Conservation (phyloP, 768 basidiomycete species). For the Boletus reticuloceps region DNA sequence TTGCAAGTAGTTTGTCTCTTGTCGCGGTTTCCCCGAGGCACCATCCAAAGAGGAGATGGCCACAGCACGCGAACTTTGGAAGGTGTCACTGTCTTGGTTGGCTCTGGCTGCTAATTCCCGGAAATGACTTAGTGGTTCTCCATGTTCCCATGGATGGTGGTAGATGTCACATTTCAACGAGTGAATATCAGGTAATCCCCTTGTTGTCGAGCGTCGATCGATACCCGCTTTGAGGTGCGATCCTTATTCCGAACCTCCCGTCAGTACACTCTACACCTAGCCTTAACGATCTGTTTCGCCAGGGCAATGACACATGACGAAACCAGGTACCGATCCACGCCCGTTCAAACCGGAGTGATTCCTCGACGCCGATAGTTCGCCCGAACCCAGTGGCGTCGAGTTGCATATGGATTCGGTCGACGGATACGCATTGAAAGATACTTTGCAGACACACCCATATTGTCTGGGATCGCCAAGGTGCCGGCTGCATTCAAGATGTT, state of each 20-base stretch:
- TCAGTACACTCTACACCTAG: background rate
- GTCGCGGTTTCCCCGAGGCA: slow-evolving; percentile 3
- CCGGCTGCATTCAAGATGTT: slow-evolving; percentile 13
- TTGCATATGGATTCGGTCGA: slow-evolving; percentile 25
- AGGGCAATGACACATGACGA: slow-evolving; percentile 21
- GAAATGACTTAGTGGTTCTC: too few species aligned
- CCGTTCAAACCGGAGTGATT: slow-evolving; percentile 39
- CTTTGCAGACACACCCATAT: slow-evolving; percentile 17
- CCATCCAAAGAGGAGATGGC: slow-evolving; percentile 4
- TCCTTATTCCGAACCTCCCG: slow-evolving; percentile 8
- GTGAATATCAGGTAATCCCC: background rate
- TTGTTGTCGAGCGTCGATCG: too few species aligned
- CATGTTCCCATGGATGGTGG: too few species aligned
- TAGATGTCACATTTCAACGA: slow-evolving; percentile 49
- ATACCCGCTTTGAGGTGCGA: background rate
- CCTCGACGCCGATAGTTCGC: slow-evolving; percentile 24
- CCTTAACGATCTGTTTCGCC: background rate
- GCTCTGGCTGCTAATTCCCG: too few species aligned
- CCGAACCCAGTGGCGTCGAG: slow-evolving; percentile 3
- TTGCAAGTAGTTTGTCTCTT: slow-evolving; percentile 2
- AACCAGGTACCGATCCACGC: slow-evolving; percentile 34
- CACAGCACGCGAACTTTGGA: background rate
- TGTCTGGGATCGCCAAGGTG: slow-evolving; percentile 6
- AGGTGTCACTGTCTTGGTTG: too few species aligned
- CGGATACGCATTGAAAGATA: slow-evolving; percentile 16